These are phyloP conservation scores for Psilocybe azurescens DNA, from an alignment of 768 basidiomycete species.

Conservation along the genomic window DNA sequence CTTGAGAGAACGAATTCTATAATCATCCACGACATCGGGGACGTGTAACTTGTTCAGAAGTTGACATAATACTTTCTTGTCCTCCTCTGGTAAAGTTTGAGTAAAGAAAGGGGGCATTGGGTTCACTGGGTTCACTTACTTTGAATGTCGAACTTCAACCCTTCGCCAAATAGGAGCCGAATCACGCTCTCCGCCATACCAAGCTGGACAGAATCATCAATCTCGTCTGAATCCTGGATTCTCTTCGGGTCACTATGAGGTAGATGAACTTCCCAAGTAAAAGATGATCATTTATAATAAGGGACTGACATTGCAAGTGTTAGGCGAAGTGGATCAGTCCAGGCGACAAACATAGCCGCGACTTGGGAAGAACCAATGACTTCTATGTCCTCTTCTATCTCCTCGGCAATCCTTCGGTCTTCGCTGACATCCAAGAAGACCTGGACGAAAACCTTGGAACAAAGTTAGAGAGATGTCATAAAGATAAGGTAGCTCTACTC, in stretches of 20 bases:
- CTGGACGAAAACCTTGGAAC: conserved; percentile 66
- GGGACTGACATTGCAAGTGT: conserved; percentile 40
- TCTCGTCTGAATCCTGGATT: conserved; percentile 25
- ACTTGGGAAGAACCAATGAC: conserved; percentile 72
- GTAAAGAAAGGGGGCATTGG: not conserved
- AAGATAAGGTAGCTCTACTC: conserved; percentile 6
- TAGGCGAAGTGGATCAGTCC: conserved; percentile 82
- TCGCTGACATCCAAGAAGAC: conserved; percentile 45
- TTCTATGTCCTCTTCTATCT: conserved; percentile 55
- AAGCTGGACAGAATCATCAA: conserved; percentile 48
- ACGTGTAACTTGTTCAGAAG: conserved; percentile 69
- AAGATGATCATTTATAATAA: not conserved
- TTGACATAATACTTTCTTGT: conserved; percentile 68
- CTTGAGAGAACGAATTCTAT: conserved; percentile 67
- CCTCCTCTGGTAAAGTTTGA: conserved; percentile 52
- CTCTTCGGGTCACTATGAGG: conserved; percentile 18
- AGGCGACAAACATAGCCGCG: conserved; percentile 75
- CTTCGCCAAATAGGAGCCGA: conserved; percentile 46
- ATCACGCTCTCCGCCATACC: conserved; percentile 62
- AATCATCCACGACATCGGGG: conserved; percentile 73
- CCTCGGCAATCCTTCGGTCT: conserved; percentile 62
- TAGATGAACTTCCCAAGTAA: not conserved
- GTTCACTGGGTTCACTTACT: conserved; percentile 23
- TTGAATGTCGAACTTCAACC: conserved; percentile 29
- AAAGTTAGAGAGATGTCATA: not conserved